Percentiles rank a stretch among this genome's conserved stretches.
Conservation (phyloP, 371 early-diverging fungal genomes). For the Mucor indicus region DNA sequence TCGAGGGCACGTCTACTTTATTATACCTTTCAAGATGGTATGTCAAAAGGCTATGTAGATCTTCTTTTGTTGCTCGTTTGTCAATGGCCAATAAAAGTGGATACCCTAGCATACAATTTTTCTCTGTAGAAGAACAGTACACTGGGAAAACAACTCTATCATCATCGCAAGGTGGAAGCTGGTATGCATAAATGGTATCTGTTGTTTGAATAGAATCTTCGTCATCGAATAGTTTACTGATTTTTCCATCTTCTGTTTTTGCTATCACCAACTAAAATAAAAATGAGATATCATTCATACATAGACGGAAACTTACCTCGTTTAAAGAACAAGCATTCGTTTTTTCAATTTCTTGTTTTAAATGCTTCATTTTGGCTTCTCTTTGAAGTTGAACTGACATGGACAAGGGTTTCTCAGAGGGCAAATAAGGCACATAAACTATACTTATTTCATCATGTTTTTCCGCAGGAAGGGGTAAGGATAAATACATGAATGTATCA, state of each 20-base stretch:
- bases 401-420: conserved; percentile 15
- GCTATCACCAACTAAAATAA: conserved; percentile 35
- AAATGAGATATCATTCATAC: not conserved
- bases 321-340: not conserved
- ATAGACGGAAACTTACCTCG: no score
- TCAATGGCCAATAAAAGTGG: conserved; percentile 28
- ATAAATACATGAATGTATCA: conserved; percentile 61
- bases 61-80: no score
- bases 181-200: conserved; percentile 60
- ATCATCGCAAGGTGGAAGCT: conserved; percentile 34
- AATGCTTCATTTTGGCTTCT: conserved; percentile 46
- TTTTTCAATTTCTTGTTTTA: conserved; percentile 21
- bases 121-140: conserved; percentile 25
- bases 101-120: no score
- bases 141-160: conserved; percentile 33
- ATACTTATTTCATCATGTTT: conserved; percentile 29
- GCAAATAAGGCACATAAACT: conserved; percentile 41
- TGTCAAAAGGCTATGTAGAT: no score
- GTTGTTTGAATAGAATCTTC: conserved; percentile 40
- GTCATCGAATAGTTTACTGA: conserved; percentile 56
- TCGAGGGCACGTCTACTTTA: no score
- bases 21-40: no score
- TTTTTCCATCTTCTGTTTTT: conserved; percentile 48
- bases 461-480: conserved; percentile 45
- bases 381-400: conserved; percentile 22